phyloP scores from a whole-genome alignment of 2,329 filamentous ascomycete species.

The Fusarium sp. region DNA sequence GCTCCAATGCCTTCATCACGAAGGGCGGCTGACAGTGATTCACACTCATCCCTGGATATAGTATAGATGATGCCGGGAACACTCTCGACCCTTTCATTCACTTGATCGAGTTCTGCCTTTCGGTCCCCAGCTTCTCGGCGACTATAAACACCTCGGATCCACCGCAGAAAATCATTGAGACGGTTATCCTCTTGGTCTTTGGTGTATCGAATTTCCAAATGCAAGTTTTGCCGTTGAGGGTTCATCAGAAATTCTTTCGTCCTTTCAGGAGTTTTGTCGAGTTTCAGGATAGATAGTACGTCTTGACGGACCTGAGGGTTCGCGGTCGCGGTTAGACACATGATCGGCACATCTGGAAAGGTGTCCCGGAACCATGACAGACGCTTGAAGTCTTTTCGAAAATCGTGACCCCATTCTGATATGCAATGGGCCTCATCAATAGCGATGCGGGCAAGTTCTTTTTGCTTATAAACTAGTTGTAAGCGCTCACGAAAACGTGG shows the following conservation, averaged over 20 bases:
- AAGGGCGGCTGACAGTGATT: conserved; percentile 76
- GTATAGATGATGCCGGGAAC: conserved; percentile 87
- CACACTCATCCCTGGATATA: conserved; percentile 81
- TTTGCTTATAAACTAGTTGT: conserved; percentile 80
- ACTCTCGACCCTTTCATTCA: conserved; percentile 70
- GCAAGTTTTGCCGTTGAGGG: conserved; percentile 86
- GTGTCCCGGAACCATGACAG: conserved; percentile 87
- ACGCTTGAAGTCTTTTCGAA: conserved; percentile 91
- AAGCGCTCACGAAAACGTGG: conserved; percentile 83
- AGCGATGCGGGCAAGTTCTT: conserved; percentile 88
- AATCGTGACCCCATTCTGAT: conserved; percentile 98
- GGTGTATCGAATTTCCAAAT: conserved; percentile 91
- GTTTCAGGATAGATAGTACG: conserved; percentile 80
- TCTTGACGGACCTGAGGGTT: conserved; percentile 86
- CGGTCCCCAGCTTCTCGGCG: conserved; percentile 75
- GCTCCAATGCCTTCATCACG: conserved; percentile 79
- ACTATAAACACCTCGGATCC: conserved; percentile 81
- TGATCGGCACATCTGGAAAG: conserved; percentile 89
- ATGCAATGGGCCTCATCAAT: conserved; percentile 98
- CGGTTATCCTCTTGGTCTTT: conserved; percentile 80
- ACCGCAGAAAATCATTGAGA: conserved; percentile 80
- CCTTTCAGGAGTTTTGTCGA: conserved; percentile 71
- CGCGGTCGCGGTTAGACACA: conserved; percentile 93
- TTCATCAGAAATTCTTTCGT: conserved; percentile 86
- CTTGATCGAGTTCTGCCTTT: conserved; percentile 69